Evolutionary conservation across 495 filamentous ascomycete species (phyloP), one percentile per base, ranked within the genome.

Genomic region (Schizothecium vesticola): DNA sequence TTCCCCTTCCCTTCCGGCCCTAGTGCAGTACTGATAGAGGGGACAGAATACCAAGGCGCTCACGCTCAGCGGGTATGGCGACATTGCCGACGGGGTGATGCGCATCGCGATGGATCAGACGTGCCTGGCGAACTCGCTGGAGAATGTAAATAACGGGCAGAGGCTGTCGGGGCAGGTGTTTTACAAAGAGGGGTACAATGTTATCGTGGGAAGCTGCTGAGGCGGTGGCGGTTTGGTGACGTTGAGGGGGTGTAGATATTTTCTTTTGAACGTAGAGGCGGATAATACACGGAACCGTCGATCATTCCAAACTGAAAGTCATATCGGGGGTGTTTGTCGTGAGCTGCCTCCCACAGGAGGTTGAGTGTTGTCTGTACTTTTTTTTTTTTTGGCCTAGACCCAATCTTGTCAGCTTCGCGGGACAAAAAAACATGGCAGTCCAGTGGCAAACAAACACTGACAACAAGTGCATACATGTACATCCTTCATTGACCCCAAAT

Each of bases 101-200:
- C 58, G 58, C 12, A 26, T 59, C 21, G 58, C 22, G 58, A 59
- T 22, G 58, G 26, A 24, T 8, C 24, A 28, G 58, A 24, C 23
- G 10, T 59, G 58, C 22, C 5, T 24, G 22, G 5, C 13, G 22
- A 10, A 24, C 8, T 59, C 58, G 58, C 26, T 59, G 58, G 57
- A 3, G 58, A n/a, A 51, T n/a, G 4, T 51, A 5, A 51, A n/a
- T 2, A 51, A 51, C 16, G 58, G 26, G 24, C 58, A 59, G 26
- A 25, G 22, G 58, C 26, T 59, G 26, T 59, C 58, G 23, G 58
- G 58, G 58, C 58, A 59, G 22, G 58, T 6, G 23, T 59, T 59
- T 59, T 59, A 59, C 58, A 59, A 59, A 24, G 58, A 59, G 58
- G 58, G 58, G 19, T 59, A 25, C 58, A 59, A 59, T 59, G 58